Conservation (phyloP, 1,284 basidiomycete genomes). For the Apiotrichum sp. region DNA sequence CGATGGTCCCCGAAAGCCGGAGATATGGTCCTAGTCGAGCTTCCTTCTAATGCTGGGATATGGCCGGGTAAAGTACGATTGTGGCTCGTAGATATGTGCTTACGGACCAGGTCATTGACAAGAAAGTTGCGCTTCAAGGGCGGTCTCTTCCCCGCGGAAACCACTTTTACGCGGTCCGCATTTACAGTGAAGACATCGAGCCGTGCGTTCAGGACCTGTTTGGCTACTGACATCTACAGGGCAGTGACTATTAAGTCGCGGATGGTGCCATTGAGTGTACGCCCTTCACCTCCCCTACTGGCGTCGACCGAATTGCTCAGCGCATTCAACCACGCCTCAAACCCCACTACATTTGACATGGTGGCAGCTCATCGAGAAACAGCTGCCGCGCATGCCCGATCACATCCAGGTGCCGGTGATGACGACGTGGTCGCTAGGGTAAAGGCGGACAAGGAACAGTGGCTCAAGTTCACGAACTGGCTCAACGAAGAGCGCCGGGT, state of each 20-base stretch:
- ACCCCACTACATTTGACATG: slow-evolving; percentile 33
- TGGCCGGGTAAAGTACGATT: slow-evolving; percentile 39
- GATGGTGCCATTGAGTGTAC: slow-evolving; percentile 31
- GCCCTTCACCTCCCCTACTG: slow-evolving; percentile 33
- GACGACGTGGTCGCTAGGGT: slow-evolving; percentile 5
- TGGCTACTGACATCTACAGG: slow-evolving; percentile 10
- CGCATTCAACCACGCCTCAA: slow-evolving; percentile 38
- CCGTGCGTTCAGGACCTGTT: slow-evolving; percentile 24
- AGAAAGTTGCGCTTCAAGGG: slow-evolving; percentile 37
- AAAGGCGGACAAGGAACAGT: slow-evolving; percentile 34
- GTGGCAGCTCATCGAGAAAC: slow-evolving; percentile 29
- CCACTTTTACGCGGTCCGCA: slow-evolving; percentile 39
- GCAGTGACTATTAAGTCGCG: slow-evolving; percentile 39
- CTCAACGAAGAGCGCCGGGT: slow-evolving; percentile 41
- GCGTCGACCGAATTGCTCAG: slow-evolving; percentile 29
- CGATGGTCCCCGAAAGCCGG: slow-evolving; percentile 34
- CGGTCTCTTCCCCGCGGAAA: slow-evolving; percentile 37
- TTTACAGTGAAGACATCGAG: slow-evolving; percentile 30
- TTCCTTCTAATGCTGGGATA: slow-evolving; percentile 15
- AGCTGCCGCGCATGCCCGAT: slow-evolving; percentile 30
- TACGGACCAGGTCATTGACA: slow-evolving; percentile 35
- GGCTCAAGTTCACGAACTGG: slow-evolving; percentile 43
- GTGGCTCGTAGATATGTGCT: background rate
- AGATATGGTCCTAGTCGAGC: slow-evolving; percentile 37
- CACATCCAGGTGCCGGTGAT: slow-evolving; percentile 33